Conservation (phyloP, 2,329 filamentous ascomycete genomes). For the Rhynchosporium secalis region DNA sequence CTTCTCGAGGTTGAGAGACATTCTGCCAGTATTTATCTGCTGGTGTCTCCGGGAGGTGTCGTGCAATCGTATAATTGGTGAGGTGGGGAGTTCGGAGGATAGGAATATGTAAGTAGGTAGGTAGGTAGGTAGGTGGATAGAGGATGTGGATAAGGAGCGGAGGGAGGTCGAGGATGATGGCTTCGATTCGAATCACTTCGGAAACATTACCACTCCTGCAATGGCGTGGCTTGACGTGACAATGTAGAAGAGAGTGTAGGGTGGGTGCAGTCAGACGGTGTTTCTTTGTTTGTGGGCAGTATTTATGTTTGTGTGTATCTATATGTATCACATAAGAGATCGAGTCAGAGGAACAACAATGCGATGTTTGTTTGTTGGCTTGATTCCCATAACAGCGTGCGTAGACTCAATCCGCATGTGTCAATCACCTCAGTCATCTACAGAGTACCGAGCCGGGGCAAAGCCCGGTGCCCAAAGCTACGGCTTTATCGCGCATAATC, state of each 20-base stretch:
- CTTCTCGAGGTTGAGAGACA: slow-evolving; percentile 77
- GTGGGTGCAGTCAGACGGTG: neutral
- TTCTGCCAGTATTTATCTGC: slow-evolving; percentile 36
- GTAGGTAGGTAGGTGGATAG: no score
- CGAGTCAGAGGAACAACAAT: no score
- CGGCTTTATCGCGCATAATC: slow-evolving; percentile 8
- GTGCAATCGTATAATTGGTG: slow-evolving; percentile 2
- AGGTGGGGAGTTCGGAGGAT: slow-evolving; percentile 7
- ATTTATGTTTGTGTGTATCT: neutral
- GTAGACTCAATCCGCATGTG: neutral
- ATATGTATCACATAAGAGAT: no score
- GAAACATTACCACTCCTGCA: slow-evolving; percentile 20
- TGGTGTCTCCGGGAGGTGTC: slow-evolving; percentile 18
- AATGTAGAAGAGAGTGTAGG: neutral
- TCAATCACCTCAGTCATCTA: no score
- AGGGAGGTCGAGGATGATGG: slow-evolving; percentile 16
- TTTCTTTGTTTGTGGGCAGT: neutral
- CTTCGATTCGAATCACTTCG: slow-evolving; percentile 19
- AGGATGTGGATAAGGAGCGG: no score
- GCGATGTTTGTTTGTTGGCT: neutral
- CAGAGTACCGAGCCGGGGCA: neutral
- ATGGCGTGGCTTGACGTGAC: slow-evolving; percentile 6
- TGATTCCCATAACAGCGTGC: slow-evolving; percentile 10
- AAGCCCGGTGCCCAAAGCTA: neutral
- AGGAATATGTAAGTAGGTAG: slow-evolving; percentile 4